Evolutionary conservation across 306 rosid genomes (phyloP).

Genomic region (Trifolium subterraneum): DNA sequence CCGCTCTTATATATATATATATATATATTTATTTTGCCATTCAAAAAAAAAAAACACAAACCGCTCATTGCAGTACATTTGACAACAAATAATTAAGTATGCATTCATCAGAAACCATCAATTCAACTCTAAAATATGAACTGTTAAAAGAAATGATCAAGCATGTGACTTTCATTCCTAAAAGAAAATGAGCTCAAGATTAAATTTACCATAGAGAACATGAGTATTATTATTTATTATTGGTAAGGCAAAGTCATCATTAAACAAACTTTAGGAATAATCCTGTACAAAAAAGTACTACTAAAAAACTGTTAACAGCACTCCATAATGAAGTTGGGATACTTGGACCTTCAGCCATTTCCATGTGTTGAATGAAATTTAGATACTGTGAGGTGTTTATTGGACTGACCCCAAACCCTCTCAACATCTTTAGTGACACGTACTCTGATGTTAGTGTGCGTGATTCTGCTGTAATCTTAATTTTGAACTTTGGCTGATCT

Average conservation of each 20-base stretch:
- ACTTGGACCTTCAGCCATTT: not conserved
- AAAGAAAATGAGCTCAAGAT: not conserved
- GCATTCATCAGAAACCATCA: not conserved
- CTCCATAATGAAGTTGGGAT: not conserved
- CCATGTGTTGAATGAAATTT: not conserved
- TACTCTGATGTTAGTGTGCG: not conserved
- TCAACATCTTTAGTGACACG: not conserved
- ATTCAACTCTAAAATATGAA: not conserved
- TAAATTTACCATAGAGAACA: not conserved
- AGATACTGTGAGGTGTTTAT: not conserved
- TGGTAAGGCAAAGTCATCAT: not conserved
- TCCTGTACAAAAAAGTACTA: not conserved
- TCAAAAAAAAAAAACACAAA: too few relatives aligned
- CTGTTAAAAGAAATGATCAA: not conserved
- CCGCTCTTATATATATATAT: too few relatives aligned
- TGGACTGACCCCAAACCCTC: conserved; percentile 27
- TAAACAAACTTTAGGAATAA: not conserved
- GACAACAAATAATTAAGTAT: too few relatives aligned
- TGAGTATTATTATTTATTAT: too few relatives aligned
- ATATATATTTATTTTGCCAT: too few relatives aligned
- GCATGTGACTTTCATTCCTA: not conserved
- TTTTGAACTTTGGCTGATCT: conserved; percentile 17
- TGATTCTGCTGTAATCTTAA: conserved; percentile 27
- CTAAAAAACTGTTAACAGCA: not conserved
- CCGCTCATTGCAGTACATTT: too few relatives aligned